Conservation (phyloP, 352 stramenopile species). For the Pythium volutum region DNA sequence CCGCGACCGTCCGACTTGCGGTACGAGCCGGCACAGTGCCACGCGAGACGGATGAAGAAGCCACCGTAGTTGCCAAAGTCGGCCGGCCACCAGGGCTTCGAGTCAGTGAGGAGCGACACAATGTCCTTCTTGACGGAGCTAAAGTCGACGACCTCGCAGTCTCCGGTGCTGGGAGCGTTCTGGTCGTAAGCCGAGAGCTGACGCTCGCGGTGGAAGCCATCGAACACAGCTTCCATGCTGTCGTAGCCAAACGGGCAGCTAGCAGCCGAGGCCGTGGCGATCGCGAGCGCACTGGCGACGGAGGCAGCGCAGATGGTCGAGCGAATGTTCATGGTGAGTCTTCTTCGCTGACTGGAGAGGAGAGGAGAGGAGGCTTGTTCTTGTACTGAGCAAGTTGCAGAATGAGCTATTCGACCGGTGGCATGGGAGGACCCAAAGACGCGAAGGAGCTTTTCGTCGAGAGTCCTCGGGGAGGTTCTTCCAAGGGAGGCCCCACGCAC, state of each 20-base stretch:
- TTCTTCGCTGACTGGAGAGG: no score
- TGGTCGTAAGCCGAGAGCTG: slow-evolving; percentile 26
- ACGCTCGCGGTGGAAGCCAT: slow-evolving; percentile 26
- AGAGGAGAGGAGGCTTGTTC: no score
- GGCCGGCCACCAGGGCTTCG: slow-evolving; percentile 76
- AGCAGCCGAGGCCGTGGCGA: slow-evolving; percentile 7
- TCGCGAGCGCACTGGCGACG: slow-evolving; percentile 16
- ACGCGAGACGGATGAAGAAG: slow-evolving; percentile 83
- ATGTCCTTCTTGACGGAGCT: slow-evolving; percentile 72
- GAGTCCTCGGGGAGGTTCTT: no score
- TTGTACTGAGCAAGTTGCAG: no score
- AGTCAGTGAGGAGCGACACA: slow-evolving; percentile 60
- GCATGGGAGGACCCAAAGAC: no score
- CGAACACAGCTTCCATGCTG: slow-evolving; percentile 8
- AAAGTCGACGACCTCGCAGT: slow-evolving; percentile 36
- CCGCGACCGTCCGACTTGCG: slow-evolving; percentile 40
- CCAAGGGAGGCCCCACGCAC: no score
- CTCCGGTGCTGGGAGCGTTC: background rate
- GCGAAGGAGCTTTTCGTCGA: no score
- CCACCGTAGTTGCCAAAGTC: slow-evolving; percentile 88
- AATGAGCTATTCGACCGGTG: no score
- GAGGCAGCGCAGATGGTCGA: slow-evolving; percentile 32
- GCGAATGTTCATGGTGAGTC: slow-evolving; percentile 49
- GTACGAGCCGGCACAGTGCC: slow-evolving; percentile 83
- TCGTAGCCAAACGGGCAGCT: slow-evolving; percentile 36